Evolutionary conservation across 139 green algal genomes (phyloP), one percentile per base, ranked within the genome.

Genomic region (Closterium sp.): DNA sequence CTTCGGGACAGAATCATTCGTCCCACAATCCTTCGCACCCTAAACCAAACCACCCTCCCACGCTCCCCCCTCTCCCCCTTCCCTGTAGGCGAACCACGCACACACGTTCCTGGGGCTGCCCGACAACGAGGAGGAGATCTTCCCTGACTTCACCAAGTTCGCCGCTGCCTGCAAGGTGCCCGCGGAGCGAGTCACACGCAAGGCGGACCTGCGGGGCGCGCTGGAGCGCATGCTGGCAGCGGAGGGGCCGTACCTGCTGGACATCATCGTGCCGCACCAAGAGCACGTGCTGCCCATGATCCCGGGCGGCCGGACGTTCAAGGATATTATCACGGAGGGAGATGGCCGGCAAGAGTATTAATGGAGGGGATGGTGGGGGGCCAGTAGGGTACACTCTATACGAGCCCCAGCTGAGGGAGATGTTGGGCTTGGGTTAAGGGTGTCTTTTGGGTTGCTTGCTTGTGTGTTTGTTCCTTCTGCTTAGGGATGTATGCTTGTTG

Each of bases 231-330:
- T 99, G 98, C 92, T 99, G 33, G 97, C 98, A 89, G 98, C 97
- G 0, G 95, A 95, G 1, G 98, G 98, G 9, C 98, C 98, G 23
- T 99, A 98, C 95, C 95, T 99, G 92, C 95, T 99, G 88, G 98
- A 99, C 91, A 95, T 99, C 7, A 99, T 99, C 96, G 98, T 99
- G 84, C 98, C 98, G 0, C 98, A 99, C 95, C 97, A 99, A 43
- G 96, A 99, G 96, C 98, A 99, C 93, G 98, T 99, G 90, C 95
- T 99, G 96, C 98, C 98, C 88, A 99, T 99, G 98, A 99, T 99
- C 89, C 98, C 98, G 16, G 98, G 97, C 19, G 97, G 97, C 28
- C 97, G 96, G 28, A 96, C 94, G 35, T 99, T 99, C 95, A 98
- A 98, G 95, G 98, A 99, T 91, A 98, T 98, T 90, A 99, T 99